Percentiles rank a stretch among this genome's conserved stretches.
Conservation (phyloP, 345 rosid species). For the Gossypium ekmanianum region DNA sequence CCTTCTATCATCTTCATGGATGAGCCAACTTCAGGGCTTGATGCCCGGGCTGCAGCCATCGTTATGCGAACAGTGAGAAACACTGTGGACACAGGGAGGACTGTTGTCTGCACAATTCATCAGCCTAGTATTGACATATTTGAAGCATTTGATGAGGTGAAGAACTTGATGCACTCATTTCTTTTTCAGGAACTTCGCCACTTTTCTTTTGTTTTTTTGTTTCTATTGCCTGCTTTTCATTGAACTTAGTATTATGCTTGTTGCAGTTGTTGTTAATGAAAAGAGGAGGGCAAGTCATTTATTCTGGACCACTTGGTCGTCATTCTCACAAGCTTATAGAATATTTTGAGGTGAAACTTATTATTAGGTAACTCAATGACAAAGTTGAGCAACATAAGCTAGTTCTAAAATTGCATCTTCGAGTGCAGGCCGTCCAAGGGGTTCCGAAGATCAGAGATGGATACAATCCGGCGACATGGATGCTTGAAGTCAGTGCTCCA, state of each 20-base stretch:
- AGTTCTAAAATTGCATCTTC: background rate
- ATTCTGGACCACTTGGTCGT: background rate
- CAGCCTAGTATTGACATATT: constrained; percentile 94
- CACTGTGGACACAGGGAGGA: constrained; percentile 95
- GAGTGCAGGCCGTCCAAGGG: constrained; percentile 37
- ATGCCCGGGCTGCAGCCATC: constrained; percentile 94
- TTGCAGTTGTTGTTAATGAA: background rate
- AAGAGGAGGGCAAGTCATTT: constrained; percentile 5
- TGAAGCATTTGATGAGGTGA: constrained; percentile 87
- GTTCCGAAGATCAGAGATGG: constrained; percentile 53
- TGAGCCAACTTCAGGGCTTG: constrained; percentile 94
- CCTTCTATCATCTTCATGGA: constrained; percentile 97
- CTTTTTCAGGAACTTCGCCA: constrained; percentile 49
- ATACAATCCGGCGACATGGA: constrained; percentile 70
- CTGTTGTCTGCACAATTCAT: constrained; percentile 92
- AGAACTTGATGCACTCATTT: constrained; percentile 50
- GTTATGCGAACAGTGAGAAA: constrained; percentile 95
- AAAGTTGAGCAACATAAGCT: background rate
- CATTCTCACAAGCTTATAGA: background rate
- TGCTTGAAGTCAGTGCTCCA: constrained; percentile 54
- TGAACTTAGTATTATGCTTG: background rate
- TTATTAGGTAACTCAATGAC: background rate
- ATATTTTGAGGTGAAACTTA: background rate
- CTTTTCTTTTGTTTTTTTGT: background rate
- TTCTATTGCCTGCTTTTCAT: background rate